A percentile compares a stretch with the other conserved stretches of the same genome.
phyloP scores from a whole-genome alignment of 2,329 filamentous ascomycete species.

The Penicillium sclerotigenum region DNA sequence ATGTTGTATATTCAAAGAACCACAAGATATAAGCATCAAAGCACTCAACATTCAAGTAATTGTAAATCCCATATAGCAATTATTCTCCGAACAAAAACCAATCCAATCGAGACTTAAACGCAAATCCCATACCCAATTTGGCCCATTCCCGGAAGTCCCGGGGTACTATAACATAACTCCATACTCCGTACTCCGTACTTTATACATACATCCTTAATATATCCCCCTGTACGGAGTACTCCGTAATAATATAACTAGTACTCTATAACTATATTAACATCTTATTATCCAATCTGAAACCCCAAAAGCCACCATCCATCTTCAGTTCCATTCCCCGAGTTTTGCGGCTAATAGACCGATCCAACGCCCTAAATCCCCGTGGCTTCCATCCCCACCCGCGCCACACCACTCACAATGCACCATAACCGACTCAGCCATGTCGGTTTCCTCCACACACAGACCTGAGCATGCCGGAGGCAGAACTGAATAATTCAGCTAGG shows the following conservation, averaged over 20 bases:
- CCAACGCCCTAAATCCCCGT: slow-evolving; percentile 2
- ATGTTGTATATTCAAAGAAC: background rate
- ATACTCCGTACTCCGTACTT: background rate
- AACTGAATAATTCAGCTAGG: background rate
- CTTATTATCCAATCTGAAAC: no score
- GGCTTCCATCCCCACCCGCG: slow-evolving; percentile 1
- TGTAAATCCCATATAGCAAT: background rate
- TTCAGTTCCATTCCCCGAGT: background rate
- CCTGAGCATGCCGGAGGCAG: background rate
- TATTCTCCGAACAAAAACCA: background rate
- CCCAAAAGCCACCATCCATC: background rate
- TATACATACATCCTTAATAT: background rate
- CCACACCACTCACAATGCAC: slow-evolving; percentile 6
- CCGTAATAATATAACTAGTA: no score
- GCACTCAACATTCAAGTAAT: background rate
- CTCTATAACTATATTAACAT: no score
- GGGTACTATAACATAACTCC: background rate
- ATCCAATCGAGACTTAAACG: background rate
- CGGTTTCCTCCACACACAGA: background rate
- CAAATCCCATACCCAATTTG: background rate
- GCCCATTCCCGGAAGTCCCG: background rate
- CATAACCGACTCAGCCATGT: slow-evolving; percentile 1
- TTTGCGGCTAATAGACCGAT: slow-evolving; percentile 9
- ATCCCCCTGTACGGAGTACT: no score
- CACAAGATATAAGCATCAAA: background rate